Evolutionary conservation across 1,284 basidiomycete genomes (phyloP).

Genomic region (Nidula niveotomentosa): DNA sequence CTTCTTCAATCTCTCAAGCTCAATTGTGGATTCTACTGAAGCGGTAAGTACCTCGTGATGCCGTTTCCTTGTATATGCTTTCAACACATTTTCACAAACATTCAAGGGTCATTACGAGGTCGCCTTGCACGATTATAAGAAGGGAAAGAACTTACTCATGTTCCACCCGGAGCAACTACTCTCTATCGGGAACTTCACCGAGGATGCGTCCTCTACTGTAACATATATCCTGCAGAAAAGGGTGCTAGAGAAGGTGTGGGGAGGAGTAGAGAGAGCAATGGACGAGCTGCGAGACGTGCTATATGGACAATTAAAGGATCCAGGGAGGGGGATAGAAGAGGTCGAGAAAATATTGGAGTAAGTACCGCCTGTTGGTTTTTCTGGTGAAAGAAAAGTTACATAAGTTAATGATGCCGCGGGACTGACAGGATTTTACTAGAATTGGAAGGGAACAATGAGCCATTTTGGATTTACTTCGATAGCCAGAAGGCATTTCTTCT

Average conservation of each 20-base stretch:
- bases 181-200: slow-evolving; percentile 57
- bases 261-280: slow-evolving; percentile 93
- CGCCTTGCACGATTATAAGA: slow-evolving; percentile 96
- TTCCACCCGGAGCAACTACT: slow-evolving; percentile 84
- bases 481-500: slow-evolving; percentile 88
- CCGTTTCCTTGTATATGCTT: not conserved
- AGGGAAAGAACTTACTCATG: slow-evolving; percentile 90
- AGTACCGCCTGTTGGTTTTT: slow-evolving; percentile 22
- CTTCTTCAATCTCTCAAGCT: slow-evolving; percentile 96
- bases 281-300: slow-evolving; percentile 85
- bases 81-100: not conserved
- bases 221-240: slow-evolving; percentile 83
- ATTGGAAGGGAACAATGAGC: slow-evolving; percentile 80
- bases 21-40: slow-evolving; percentile 89
- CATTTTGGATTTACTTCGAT: slow-evolving; percentile 94
- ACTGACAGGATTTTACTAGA: slow-evolving; percentile 77
- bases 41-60: slow-evolving; percentile 56
- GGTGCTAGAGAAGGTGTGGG: slow-evolving; percentile 97
- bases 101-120: slow-evolving; percentile 88
- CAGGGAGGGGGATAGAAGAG: slow-evolving; percentile 82
- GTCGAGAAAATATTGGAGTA: slow-evolving; percentile 98
- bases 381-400: slow-evolving; percentile 4
- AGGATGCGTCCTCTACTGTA: slow-evolving; percentile 46
- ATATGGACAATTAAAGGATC: slow-evolving; percentile 77
- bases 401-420: too few species aligned